phyloP scores from a whole-genome alignment of 2,329 filamentous ascomycete genomes.

The Penicillium sp. region DNA sequence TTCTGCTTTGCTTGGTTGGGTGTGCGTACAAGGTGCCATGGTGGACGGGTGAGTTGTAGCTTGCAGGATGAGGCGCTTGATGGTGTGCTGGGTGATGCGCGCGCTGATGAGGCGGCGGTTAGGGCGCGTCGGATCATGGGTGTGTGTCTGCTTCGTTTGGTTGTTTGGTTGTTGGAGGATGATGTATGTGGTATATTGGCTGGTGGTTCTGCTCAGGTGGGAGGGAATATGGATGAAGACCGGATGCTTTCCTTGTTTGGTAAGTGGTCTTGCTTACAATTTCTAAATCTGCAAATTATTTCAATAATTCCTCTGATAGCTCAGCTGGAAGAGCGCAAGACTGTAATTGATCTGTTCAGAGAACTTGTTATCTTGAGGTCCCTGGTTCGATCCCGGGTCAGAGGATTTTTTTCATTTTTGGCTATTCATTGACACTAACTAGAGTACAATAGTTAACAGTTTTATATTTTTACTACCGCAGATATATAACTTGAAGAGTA shows the following conservation, averaged over 20 bases:
- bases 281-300: too few relatives aligned
- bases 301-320: constrained; percentile 1
- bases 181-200: not conserved
- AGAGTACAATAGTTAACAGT: too few relatives aligned
- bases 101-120: constrained; percentile 11
- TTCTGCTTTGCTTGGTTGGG: not conserved
- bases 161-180: not conserved
- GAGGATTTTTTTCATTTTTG: not conserved
- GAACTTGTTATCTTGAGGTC: constrained; percentile 3
- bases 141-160: not conserved
- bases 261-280: too few relatives aligned
- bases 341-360: not conserved
- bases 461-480: too few relatives aligned
- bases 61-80: constrained; percentile 4
- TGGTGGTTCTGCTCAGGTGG: not conserved
- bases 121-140: constrained; percentile 14
- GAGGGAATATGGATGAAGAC: not conserved
- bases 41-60: constrained; percentile 8
- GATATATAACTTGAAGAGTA: too few relatives aligned
- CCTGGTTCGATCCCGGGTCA: constrained; percentile 5
- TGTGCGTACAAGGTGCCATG: constrained; percentile 15
- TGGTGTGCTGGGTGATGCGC: constrained; percentile 4
- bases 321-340: constrained; percentile 7
- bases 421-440: too few relatives aligned
- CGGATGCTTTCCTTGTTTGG: not conserved